Percentiles rank a stretch among this genome's conserved stretches.
These are phyloP conservation scores for Diplodia corticola DNA, from an alignment of 2,329 filamentous ascomycete species.

Conservation along the genomic window DNA sequence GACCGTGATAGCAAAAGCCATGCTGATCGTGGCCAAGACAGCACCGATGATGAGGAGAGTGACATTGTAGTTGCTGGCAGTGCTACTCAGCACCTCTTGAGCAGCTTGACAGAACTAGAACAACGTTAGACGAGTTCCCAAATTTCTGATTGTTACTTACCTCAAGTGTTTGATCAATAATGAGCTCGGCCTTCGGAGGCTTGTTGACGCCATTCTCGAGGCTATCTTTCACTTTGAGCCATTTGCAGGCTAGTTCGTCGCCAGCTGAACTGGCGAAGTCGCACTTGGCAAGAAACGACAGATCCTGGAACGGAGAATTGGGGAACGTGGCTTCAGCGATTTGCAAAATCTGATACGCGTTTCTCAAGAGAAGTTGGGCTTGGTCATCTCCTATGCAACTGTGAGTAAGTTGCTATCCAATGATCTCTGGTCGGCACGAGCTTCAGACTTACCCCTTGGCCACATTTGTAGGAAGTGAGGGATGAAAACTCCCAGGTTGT, in stretches of 20 bases:
- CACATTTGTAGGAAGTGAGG: slow-evolving; percentile 77
- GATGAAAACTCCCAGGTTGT: slow-evolving; percentile 87
- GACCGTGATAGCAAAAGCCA: slow-evolving; percentile 39
- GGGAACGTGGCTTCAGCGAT: slow-evolving; percentile 75
- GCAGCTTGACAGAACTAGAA: slow-evolving; percentile 43
- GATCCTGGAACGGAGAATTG: slow-evolving; percentile 50
- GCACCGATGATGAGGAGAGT: slow-evolving; percentile 57
- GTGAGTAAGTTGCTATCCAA: neutral
- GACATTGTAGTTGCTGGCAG: slow-evolving; percentile 90
- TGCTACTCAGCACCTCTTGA: slow-evolving; percentile 79
- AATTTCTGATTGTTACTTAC: slow-evolving; percentile 32
- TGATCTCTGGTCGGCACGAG: neutral
- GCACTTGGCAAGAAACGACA: slow-evolving; percentile 26
- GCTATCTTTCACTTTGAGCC: slow-evolving; percentile 49
- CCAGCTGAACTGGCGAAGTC: slow-evolving; percentile 29
- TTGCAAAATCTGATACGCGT: slow-evolving; percentile 76
- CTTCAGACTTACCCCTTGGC: slow-evolving; percentile 54
- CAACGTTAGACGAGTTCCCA: neutral
- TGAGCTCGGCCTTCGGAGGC: neutral
- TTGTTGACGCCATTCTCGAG: neutral
- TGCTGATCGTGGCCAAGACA: slow-evolving; percentile 43
- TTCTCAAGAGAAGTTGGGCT: slow-evolving; percentile 69
- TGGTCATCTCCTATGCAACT: slow-evolving; percentile 52
- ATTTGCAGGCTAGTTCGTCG: slow-evolving; percentile 64
- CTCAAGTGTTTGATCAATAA: slow-evolving; percentile 25